Conservation (phyloP, 257 asterid genomes). For the Galeopsis tetrahit region DNA sequence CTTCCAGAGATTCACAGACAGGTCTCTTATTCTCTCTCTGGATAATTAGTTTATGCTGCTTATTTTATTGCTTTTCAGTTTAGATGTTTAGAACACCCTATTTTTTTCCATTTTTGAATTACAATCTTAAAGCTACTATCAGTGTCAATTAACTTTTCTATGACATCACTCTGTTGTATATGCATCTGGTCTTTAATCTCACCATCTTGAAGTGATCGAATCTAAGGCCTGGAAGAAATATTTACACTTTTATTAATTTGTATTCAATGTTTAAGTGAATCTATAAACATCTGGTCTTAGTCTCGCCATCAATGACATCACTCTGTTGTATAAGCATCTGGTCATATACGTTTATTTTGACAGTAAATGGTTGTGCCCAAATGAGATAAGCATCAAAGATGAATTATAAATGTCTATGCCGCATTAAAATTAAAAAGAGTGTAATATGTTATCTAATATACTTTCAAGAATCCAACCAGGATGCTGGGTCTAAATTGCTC, state of each 20-base stretch:
- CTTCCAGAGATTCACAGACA: conserved; percentile 88
- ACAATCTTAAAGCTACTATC: background rate
- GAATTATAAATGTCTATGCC: conserved; percentile 23
- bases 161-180: conserved; percentile 3
- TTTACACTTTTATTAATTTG: conserved; percentile 11
- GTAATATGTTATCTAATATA: conserved; percentile 18
- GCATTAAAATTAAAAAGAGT: conserved; percentile 1
- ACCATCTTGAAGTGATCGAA: conserved; percentile 9
- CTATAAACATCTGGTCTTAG: too few relatives aligned
- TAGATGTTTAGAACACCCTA: conserved; percentile 17
- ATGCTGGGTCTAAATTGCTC: conserved; percentile 14
- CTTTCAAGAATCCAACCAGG: conserved; percentile 2
- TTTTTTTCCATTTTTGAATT: conserved; percentile 16
- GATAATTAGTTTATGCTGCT: conserved; percentile 11
- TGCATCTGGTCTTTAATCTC: conserved; percentile 26
- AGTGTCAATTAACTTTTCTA: conserved; percentile 2
- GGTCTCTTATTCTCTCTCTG: conserved; percentile 45
- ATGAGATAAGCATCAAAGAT: conserved; percentile 25
- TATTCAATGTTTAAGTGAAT: background rate
- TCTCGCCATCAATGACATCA: too few relatives aligned
- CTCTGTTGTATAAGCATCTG: too few relatives aligned
- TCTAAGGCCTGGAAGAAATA: conserved; percentile 20
- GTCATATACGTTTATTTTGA: background rate
- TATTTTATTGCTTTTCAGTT: conserved; percentile 15
- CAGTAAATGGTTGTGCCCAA: conserved; percentile 17